Evolutionary conservation across 768 basidiomycete genomes (phyloP), one percentile per base, ranked within the genome.

Genomic region (Phaeotremella skinneri): DNA sequence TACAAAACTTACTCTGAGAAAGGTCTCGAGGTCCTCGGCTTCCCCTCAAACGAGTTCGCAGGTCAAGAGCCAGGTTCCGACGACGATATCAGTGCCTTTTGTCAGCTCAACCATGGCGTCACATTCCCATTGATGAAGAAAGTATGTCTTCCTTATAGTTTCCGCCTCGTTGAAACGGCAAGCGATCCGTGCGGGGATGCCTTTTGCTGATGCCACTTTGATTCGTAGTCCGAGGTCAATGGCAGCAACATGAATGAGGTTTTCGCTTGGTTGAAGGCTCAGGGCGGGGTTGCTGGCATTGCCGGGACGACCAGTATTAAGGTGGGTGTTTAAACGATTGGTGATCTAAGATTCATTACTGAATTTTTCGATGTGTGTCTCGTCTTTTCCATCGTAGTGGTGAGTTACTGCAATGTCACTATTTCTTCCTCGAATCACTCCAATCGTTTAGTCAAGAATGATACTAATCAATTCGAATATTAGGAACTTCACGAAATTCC

Each of bases 31-130:
- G 84, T 96, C 56, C 82, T 96, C 52, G 91, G 91, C 2, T 94
- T 94, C 81, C 93, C 93, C 11, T 91, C 86, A 78, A 90, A 93
- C 73, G 91, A 93, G 85, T 93, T 94, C 68, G 88, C 85, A 55
- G 82, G 83, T 0, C 91, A 93, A 78, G 91, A 93, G 68, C 91
- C 91, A 0, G 86, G 83, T n/a, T 81, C 82, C 30, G 90, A 93
- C 68, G 82, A 81, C n/a, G 82, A 83, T 42, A 87, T 93, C 66
- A 81, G 80, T 9, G 54, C 52, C 14, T 71, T 74, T 64, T 74
- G 72, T 43, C 58, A 64, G 51, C 69, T 84, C 61, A 94, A 92
- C 80, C 86, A 92, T 74, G 90, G 90, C 17, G 91, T 97, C 26
- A 84, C 84, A 5, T 94, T 94, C 81, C 90, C 90, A 11, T 78